Conservation (phyloP, 768 basidiomycete genomes). For the Xerocomellus amylosporus region DNA sequence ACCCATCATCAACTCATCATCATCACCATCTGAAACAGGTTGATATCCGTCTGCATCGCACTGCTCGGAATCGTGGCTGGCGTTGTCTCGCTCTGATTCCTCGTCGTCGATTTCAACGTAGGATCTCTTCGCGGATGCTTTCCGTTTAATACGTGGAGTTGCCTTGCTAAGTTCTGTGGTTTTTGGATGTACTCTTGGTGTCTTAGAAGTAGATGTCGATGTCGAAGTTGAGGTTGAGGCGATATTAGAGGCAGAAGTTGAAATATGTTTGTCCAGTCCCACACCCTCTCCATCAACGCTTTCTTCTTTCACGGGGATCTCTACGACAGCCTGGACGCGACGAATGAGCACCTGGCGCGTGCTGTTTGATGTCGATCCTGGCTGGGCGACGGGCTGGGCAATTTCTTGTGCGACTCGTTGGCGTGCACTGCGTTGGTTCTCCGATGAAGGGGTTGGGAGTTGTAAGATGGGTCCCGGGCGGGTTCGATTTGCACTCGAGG, state of each 20-base stretch:
- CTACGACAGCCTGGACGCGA: constrained; percentile 57
- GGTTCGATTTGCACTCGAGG: constrained; percentile 4
- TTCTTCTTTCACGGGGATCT: constrained; percentile 65
- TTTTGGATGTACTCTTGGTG: constrained; percentile 9
- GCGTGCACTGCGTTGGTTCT: constrained; percentile 27
- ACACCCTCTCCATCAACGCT: constrained; percentile 43
- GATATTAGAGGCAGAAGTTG: constrained; percentile 14
- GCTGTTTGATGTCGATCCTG: constrained; percentile 9
- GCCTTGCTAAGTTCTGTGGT: neutral
- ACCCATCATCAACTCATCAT: constrained; percentile 63
- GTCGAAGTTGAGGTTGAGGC: constrained; percentile 15
- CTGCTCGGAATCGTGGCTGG: constrained; percentile 8
- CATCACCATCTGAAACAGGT: constrained; percentile 48
- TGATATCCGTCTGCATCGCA: constrained; percentile 12
- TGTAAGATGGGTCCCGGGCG: constrained; percentile 16
- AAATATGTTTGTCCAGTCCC: neutral
- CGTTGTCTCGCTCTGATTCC: constrained; percentile 20
- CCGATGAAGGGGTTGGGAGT: constrained; percentile 32
- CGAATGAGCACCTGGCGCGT: constrained; percentile 44
- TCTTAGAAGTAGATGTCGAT: constrained; percentile 7
- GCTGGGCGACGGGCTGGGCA: neutral
- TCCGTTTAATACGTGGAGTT: constrained; percentile 20
- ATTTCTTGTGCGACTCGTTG: constrained; percentile 17
- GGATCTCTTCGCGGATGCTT: constrained; percentile 20
- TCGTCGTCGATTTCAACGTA: constrained; percentile 36